Evolutionary conservation across 176 grass and related monocot genomes (phyloP), one percentile per base, ranked within the genome.

Genomic region (Oryza glumipatula): DNA sequence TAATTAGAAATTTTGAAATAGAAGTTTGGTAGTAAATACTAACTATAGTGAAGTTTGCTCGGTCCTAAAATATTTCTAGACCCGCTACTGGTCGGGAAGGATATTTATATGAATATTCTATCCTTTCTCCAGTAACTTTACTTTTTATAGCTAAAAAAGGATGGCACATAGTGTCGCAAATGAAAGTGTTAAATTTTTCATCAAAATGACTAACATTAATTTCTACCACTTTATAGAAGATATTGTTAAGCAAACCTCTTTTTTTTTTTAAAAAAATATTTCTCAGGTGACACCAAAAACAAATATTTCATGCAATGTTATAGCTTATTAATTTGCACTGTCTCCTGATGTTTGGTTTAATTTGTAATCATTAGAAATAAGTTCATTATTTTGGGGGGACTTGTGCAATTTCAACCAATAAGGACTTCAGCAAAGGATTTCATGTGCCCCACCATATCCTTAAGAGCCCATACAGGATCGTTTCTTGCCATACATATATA

Each of bases 181-280:
- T 14, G 65, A 22, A n/a, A 72, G 12, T 17, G 2, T 12, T 24
- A 23, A 3, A 13, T 7, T 32, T 12, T 65, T 21, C 26, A 3
- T 45, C 21, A 11, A 73, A 32, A 74, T 74, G 24, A 24, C 17
- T 61, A 56, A 7, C 19, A n/a, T 6, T 8, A n/a, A 22, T 23
- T 66, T 41, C 13, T 16, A 8, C 56, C 1, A 47, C 11, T 73
- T 65, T 35, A 44, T 21, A 0, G 0, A 1, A 0, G 56, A 48
- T 47, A 65, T 35, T 65, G 7, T 48, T 70, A 9, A 17, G 46
- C 35, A 48, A 61, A 38, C 36, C 12, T 5, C 1, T 35, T 35
- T 46, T 72, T 72, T 32, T 30, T 30, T n/a, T n/a, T n/a, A 32
- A 4, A 58, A 58, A 81, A 71, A 26, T 58, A 71, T 69, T 60